These are phyloP conservation scores for Trichoderma parareesei DNA, from an alignment of 495 filamentous ascomycete genomes.

Conservation along the genomic window DNA sequence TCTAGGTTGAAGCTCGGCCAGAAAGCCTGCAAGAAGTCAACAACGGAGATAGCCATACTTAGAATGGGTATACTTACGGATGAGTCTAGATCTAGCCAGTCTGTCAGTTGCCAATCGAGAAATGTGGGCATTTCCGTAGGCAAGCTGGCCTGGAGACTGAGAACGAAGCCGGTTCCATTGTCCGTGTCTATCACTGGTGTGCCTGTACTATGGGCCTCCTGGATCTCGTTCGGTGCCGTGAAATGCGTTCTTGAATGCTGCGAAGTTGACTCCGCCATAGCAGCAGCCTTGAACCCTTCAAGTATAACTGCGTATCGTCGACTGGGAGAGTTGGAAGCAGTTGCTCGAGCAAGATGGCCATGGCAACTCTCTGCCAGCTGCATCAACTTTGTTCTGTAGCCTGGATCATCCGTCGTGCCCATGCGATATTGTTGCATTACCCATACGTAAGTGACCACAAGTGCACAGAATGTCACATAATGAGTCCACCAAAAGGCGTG, in stretches of 20 bases:
- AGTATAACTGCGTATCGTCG: conserved; percentile 45
- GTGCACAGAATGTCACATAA: conserved; percentile 30
- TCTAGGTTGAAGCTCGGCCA: background rate
- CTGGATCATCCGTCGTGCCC: background rate
- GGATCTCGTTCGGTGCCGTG: background rate
- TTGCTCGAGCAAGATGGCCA: conserved; percentile 41
- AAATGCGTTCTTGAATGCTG: background rate
- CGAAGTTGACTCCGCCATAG: background rate
- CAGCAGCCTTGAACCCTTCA: conserved; percentile 28
- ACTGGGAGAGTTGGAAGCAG: conserved; percentile 42
- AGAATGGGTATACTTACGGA: conserved; percentile 15
- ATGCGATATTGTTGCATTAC: conserved; percentile 21
- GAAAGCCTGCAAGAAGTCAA: background rate
- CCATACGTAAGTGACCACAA: conserved; percentile 30
- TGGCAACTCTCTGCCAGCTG: conserved; percentile 38
- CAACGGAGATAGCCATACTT: background rate
- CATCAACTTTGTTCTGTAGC: conserved; percentile 14
- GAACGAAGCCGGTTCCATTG: background rate
- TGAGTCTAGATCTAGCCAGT: conserved; percentile 22
- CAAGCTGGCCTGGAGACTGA: background rate
- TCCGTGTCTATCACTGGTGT: background rate
- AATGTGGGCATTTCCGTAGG: background rate
- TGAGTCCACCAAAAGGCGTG: conserved; percentile 33
- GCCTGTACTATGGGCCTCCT: background rate
- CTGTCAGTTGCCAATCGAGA: conserved; percentile 16